Percentiles rank a stretch among this genome's conserved stretches.
phyloP scores from a whole-genome alignment of 495 filamentous ascomycete genomes.

The Hypoxylon perforatum region DNA sequence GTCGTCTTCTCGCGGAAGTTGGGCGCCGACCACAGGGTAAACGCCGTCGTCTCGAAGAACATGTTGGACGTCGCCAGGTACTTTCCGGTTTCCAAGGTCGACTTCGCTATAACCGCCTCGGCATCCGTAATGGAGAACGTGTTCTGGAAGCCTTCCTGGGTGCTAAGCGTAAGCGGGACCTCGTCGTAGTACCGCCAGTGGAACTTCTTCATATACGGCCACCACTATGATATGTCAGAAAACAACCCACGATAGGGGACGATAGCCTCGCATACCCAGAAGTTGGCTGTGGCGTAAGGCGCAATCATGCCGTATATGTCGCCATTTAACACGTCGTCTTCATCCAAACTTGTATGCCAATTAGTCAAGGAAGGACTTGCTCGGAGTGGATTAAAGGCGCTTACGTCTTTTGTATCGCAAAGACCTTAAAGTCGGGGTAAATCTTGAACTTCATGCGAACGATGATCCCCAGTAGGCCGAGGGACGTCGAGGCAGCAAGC shows the following conservation, averaged over 20 bases:
- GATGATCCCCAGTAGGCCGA: constrained; percentile 59
- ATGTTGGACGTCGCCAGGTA: constrained; percentile 60
- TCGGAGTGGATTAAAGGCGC: constrained; percentile 10
- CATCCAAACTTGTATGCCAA: constrained; percentile 46
- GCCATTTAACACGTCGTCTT: constrained; percentile 58
- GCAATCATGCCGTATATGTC: constrained; percentile 61
- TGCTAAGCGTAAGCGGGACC: constrained; percentile 50
- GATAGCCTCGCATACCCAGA: constrained; percentile 50
- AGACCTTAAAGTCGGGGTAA: constrained; percentile 60
- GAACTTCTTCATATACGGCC: constrained; percentile 61
- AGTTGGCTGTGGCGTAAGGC: constrained; percentile 61
- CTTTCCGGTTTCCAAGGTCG: constrained; percentile 60
- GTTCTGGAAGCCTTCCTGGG: constrained; percentile 61
- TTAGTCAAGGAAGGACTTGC: constrained; percentile 8
- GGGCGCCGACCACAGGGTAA: constrained; percentile 55
- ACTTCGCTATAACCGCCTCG: constrained; percentile 53
- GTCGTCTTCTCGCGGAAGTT: constrained; percentile 64
- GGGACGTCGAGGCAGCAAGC: constrained; percentile 60
- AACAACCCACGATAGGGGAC: neutral
- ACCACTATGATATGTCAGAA: constrained; percentile 51
- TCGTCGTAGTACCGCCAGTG: constrained; percentile 63
- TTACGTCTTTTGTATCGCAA: constrained; percentile 59
- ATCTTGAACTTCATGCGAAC: constrained; percentile 59
- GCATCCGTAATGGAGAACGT: constrained; percentile 60
- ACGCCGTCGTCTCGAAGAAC: constrained; percentile 60